phyloP scores from a whole-genome alignment of 805 yeast species.

The Suhomyces sp. region DNA sequence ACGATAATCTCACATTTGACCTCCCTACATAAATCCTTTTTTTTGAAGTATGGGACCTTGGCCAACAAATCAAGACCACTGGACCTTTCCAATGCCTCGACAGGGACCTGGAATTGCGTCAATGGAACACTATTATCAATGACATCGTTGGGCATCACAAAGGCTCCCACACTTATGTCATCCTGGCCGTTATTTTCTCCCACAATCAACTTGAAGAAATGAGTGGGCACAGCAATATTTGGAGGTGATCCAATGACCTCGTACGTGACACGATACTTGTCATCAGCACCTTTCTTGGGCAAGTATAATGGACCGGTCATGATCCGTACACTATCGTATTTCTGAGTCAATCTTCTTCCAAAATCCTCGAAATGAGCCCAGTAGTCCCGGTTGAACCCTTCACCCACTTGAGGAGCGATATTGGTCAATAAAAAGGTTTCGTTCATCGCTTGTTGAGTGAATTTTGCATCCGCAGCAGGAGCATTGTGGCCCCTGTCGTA shows the following conservation, averaged over 20 bases:
- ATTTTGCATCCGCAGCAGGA: conserved; percentile 97
- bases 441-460: conserved; percentile 87
- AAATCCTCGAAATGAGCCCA: conserved; percentile 98
- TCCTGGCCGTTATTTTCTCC: conserved; percentile 59
- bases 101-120: conserved; percentile 77
- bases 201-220: conserved; percentile 86
- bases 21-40: conserved; percentile 73
- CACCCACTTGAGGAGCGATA: conserved; percentile 97
- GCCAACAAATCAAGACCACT: conserved; percentile 81
- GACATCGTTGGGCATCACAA: conserved; percentile 85
- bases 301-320: conserved; percentile 93
- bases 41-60: conserved; percentile 56
- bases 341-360: conserved; percentile 69
- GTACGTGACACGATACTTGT: conserved; percentile 79
- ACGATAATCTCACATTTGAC: conserved; percentile 77
- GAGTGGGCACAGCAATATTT: conserved; percentile 94
- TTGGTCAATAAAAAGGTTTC: conserved; percentile 89
- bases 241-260: conserved; percentile 98
- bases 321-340: conserved; percentile 73
- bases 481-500: conserved; percentile 97
- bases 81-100: conserved; percentile 84
- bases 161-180: conserved; percentile 78
- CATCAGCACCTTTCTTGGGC: conserved; percentile 78
- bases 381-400: conserved; percentile 92
- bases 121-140: conserved; percentile 73